Evolutionary conservation across 441 rosid genomes (phyloP).

Genomic region (Corymbia calophylla): DNA sequence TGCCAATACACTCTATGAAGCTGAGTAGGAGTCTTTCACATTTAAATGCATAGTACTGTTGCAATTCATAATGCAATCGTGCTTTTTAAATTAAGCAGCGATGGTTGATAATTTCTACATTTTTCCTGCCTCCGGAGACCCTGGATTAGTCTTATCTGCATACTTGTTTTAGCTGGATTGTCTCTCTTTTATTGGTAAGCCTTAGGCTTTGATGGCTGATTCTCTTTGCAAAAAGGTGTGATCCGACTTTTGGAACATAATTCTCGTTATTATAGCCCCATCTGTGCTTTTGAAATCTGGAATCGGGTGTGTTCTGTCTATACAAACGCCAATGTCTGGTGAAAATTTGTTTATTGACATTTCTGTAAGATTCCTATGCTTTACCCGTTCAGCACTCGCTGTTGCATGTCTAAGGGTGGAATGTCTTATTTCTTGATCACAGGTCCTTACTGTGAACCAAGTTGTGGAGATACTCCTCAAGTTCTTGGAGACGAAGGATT

Average conservation of each 20-base stretch:
- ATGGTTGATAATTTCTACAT: neutral
- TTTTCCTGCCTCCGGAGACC: neutral
- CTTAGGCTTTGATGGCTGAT: neutral
- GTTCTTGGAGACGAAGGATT: conserved; percentile 72
- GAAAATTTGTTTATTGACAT: neutral
- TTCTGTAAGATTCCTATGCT: neutral
- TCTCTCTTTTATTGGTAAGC: neutral
- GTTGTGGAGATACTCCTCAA: conserved; percentile 80
- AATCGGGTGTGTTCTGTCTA: neutral
- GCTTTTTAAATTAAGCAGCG: neutral
- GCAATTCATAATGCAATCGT: neutral
- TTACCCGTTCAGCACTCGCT: neutral
- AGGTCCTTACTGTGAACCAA: conserved; percentile 95
- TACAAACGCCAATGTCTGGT: neutral
- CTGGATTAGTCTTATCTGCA: neutral
- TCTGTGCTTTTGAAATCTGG: neutral
- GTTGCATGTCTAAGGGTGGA: neutral
- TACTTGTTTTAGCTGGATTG: neutral
- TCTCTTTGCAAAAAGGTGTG: neutral
- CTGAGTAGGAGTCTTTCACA: neutral
- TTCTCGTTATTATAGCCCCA: neutral
- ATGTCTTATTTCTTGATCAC: neutral
- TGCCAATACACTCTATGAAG: neutral
- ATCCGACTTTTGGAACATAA: neutral
- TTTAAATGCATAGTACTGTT: neutral